A percentile compares a stretch with the other conserved stretches of the same genome.
Conservation (phyloP, 805 yeast species). For the Lipomyces spencermartinsiae region DNA sequence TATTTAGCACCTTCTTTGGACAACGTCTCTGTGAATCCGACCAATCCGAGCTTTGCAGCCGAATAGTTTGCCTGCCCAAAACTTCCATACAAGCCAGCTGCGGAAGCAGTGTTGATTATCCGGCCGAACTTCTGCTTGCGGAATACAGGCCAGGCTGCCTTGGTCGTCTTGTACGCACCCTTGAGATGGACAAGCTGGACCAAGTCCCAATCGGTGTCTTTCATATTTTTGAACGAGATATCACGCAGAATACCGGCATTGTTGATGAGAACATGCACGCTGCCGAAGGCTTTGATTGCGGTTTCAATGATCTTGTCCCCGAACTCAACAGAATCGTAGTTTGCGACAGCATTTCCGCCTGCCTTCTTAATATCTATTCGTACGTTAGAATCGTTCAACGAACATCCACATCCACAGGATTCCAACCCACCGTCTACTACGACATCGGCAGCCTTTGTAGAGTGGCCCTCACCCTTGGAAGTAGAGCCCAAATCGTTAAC, state of each 20-base stretch:
- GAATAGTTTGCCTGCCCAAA: slow-evolving; percentile 97
- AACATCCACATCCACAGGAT: background rate
- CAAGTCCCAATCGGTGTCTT: slow-evolving; percentile 74
- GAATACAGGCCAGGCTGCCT: slow-evolving; percentile 92
- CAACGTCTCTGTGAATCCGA: slow-evolving; percentile 91
- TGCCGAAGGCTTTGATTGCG: slow-evolving; percentile 84
- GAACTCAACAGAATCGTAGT: slow-evolving; percentile 86
- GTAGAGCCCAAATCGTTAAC: slow-evolving; percentile 94
- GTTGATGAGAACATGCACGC: slow-evolving; percentile 86
- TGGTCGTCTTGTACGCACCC: slow-evolving; percentile 84
- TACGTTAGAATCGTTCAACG: background rate
- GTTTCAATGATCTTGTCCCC: slow-evolving; percentile 86
- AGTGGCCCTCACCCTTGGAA: slow-evolving; percentile 70
- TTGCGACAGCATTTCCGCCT: slow-evolving; percentile 92
- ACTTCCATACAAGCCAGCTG: slow-evolving; percentile 96
- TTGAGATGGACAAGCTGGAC: slow-evolving; percentile 87
- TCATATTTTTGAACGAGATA: slow-evolving; percentile 84
- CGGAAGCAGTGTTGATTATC: slow-evolving; percentile 90
- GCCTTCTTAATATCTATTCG: slow-evolving; percentile 65
- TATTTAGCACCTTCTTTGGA: slow-evolving; percentile 91
- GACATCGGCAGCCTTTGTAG: slow-evolving; percentile 73
- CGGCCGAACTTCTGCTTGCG: slow-evolving; percentile 86
- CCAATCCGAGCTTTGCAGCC: slow-evolving; percentile 87
- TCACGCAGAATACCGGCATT: slow-evolving; percentile 96
- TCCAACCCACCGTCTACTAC: slow-evolving; percentile 64